Percentiles rank a stretch among this genome's conserved stretches.
phyloP scores from a whole-genome alignment of 371 early-diverging fungal genomes.

The Zychaea mexicana region DNA sequence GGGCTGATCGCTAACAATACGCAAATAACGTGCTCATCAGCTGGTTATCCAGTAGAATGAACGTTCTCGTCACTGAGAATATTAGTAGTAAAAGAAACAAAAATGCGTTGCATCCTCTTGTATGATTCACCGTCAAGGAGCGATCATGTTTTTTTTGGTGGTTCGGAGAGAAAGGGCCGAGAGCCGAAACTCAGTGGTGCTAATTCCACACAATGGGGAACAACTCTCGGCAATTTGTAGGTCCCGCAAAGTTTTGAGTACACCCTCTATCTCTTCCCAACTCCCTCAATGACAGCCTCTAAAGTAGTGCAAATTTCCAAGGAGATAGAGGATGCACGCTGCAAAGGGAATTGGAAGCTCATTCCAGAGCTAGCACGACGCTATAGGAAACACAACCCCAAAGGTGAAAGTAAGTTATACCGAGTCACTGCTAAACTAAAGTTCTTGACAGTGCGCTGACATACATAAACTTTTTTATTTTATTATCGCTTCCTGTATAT shows the following conservation, averaged over 20 bases:
- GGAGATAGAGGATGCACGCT: constrained; percentile 59
- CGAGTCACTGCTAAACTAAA: too few species aligned
- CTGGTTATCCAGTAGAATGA: too few species aligned
- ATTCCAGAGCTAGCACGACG: constrained; percentile 67
- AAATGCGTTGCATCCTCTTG: too few species aligned
- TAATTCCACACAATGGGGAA: neutral
- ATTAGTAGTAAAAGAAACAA: too few species aligned
- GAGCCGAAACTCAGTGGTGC: neutral
- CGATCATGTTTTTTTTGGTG: neutral
- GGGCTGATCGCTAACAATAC: too few species aligned
- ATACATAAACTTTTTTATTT: neutral
- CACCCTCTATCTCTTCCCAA: neutral
- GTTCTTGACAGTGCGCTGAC: neutral
- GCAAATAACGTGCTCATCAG: too few species aligned
- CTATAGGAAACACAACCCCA: constrained; percentile 64
- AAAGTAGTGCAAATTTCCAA: constrained; percentile 29
- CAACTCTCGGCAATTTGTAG: neutral
- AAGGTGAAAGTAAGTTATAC: constrained; percentile 55
- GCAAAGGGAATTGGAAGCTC: constrained; percentile 55
- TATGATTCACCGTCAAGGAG: too few species aligned
- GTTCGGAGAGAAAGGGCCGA: neutral
- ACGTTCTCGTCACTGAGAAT: too few species aligned
- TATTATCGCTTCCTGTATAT: neutral
- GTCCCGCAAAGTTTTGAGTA: neutral
- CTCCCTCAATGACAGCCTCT: constrained; percentile 10